These are phyloP conservation scores for Ceratobasidium sp. DNA, from an alignment of 1,284 basidiomycete genomes.

Conservation along the genomic window DNA sequence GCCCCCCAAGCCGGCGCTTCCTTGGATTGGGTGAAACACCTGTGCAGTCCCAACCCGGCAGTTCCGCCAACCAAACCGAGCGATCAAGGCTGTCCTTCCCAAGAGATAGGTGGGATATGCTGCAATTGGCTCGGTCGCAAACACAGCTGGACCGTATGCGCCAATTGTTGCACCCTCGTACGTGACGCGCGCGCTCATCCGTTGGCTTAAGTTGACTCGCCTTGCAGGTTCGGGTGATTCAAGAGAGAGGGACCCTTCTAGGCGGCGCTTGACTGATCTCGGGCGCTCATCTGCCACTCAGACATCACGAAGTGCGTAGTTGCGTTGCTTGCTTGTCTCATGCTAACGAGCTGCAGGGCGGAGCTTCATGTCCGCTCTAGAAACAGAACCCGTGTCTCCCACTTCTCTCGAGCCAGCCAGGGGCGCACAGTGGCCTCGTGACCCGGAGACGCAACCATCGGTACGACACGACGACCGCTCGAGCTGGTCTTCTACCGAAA, in stretches of 20 bases:
- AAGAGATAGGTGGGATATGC: slow-evolving; percentile 18
- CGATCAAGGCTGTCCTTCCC: background rate
- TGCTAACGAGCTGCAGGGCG: slow-evolving; percentile 10
- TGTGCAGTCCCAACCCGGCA: slow-evolving; percentile 5
- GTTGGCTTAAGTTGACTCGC: background rate
- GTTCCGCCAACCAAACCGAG: slow-evolving; percentile 13
- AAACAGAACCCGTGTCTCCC: slow-evolving; percentile 1
- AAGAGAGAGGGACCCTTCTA: slow-evolving; percentile 2
- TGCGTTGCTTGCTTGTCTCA: background rate
- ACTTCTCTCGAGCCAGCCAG: slow-evolving; percentile 1
- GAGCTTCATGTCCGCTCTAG: slow-evolving; percentile 1
- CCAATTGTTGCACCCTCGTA: slow-evolving; percentile 26
- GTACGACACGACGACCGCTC: slow-evolving; percentile 9
- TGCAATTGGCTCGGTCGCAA: background rate
- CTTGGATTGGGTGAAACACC: slow-evolving; percentile 12
- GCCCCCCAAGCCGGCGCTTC: background rate
- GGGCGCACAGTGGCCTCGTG: slow-evolving; percentile 4
- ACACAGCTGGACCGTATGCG: slow-evolving; percentile 25
- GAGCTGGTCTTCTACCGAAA: slow-evolving; percentile 21
- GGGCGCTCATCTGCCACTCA: slow-evolving; percentile 11
- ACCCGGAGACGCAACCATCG: background rate
- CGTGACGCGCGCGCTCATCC: background rate
- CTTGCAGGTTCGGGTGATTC: slow-evolving; percentile 23
- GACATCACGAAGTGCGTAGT: slow-evolving; percentile 16
- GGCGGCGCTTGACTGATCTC: slow-evolving; percentile 22